Evolutionary conservation across 1,139 yeast genomes (phyloP).

Genomic region (Yarrowia galli): DNA sequence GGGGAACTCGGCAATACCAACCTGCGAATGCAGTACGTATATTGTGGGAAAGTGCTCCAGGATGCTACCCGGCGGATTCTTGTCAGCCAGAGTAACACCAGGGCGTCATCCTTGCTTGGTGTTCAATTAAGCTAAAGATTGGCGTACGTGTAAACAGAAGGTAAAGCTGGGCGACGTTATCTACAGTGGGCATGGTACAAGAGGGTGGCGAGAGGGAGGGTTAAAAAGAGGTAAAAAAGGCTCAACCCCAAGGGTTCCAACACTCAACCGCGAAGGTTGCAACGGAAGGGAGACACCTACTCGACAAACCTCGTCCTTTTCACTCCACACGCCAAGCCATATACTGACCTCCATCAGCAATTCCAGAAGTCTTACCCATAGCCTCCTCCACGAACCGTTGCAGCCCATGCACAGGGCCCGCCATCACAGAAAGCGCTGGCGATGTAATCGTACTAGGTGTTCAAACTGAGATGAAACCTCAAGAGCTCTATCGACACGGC

Average conservation of each 20-base stretch:
- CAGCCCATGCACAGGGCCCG: too few relatives aligned
- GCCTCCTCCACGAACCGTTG: too few relatives aligned
- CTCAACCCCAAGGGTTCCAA: slow-evolving; percentile 34
- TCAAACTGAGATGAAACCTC: not conserved
- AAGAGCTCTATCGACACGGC: not conserved
- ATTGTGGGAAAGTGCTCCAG: too few relatives aligned
- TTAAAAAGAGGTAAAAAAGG: slow-evolving; percentile 5
- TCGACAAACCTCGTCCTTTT: not conserved
- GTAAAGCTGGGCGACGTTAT: slow-evolving; percentile 7
- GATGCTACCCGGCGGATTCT: too few relatives aligned
- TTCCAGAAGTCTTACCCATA: too few relatives aligned
- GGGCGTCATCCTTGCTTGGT: slow-evolving; percentile 18
- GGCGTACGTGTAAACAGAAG: slow-evolving; percentile 32
- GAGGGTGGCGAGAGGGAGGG: slow-evolving; percentile 25
- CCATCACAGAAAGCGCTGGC: too few relatives aligned
- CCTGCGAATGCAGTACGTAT: not conserved
- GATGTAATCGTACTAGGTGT: not conserved
- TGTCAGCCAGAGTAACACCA: not conserved
- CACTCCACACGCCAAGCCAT: not conserved
- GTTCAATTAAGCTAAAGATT: slow-evolving; percentile 16
- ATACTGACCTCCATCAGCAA: not conserved
- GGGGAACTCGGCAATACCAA: not conserved
- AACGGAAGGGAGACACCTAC: slow-evolving; percentile 1
- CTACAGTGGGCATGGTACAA: slow-evolving; percentile 22
- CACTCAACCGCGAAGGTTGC: not conserved